A percentile compares a stretch with the other conserved stretches of the same genome.
These are phyloP conservation scores for Capronia epimyces DNA, from an alignment of 2,329 filamentous ascomycete species.

Conservation along the genomic window DNA sequence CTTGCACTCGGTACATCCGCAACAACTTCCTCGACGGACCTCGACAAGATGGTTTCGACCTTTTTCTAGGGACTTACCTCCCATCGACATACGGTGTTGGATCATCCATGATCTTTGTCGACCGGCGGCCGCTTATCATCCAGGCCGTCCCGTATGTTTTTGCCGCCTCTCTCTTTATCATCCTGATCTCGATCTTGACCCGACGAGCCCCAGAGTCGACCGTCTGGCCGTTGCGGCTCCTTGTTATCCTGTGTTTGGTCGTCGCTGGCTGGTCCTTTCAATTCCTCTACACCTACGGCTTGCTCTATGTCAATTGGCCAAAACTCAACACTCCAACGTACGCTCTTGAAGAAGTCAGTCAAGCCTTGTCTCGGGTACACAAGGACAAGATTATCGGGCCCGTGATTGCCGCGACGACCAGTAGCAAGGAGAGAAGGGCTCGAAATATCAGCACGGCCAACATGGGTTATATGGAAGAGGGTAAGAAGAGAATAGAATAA, in stretches of 20 bases:
- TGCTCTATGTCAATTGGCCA: constrained; percentile 98
- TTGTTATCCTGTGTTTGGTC: constrained; percentile 70
- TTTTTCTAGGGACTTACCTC: constrained; percentile 83
- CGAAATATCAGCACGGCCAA: constrained; percentile 76
- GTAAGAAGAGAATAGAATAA: constrained; percentile 91
- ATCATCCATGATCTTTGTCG: constrained; percentile 69
- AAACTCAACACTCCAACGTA: constrained; percentile 86
- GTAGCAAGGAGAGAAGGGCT: constrained; percentile 56
- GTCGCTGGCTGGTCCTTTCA: constrained; percentile 65
- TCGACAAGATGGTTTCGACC: constrained; percentile 87
- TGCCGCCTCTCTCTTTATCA: constrained; percentile 77
- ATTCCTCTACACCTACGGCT: constrained; percentile 79
- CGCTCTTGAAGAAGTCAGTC: constrained; percentile 80
- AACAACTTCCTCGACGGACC: constrained; percentile 97
- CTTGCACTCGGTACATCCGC: constrained; percentile 77
- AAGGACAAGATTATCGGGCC: constrained; percentile 77
- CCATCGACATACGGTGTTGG: constrained; percentile 68
- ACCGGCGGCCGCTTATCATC: constrained; percentile 77
- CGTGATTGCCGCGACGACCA: constrained; percentile 53
- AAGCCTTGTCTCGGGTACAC: constrained; percentile 73
- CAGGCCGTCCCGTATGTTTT: constrained; percentile 92
- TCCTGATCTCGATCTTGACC: constrained; percentile 69
- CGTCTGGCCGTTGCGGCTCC: constrained; percentile 74
- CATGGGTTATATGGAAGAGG: constrained; percentile 84
- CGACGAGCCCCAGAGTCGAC: constrained; percentile 65